Conservation (phyloP, 768 basidiomycete genomes). For the Lepiota venenata region DNA sequence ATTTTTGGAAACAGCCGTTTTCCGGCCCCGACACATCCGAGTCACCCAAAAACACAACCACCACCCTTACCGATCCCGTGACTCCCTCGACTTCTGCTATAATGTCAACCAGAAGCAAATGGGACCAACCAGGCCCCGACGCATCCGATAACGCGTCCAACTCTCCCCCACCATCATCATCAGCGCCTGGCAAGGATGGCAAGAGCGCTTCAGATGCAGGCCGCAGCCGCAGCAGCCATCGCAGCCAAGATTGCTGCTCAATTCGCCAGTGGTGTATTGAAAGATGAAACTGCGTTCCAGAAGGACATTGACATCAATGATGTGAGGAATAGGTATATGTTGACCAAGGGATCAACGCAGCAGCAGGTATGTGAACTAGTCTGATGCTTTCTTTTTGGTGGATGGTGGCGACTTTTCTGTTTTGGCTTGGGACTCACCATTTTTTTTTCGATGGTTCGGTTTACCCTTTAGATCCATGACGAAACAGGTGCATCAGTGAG, state of each 20-base stretch:
- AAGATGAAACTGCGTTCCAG: conserved; percentile 73
- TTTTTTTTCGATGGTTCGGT: neutral
- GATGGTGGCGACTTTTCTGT: neutral
- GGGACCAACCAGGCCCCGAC: conserved; percentile 59
- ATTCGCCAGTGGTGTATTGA: conserved; percentile 43
- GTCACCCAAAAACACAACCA: no score
- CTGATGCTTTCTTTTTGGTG: conserved; percentile 27
- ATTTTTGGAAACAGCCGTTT: no score
- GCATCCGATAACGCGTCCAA: conserved; percentile 29
- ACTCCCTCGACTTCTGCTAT: conserved; percentile 4
- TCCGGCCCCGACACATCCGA: no score
- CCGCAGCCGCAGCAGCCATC: conserved; percentile 64
- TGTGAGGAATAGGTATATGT: conserved; percentile 82
- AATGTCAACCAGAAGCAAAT: conserved; percentile 38
- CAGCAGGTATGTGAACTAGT: conserved; percentile 80
- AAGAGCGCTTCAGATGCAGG: conserved; percentile 59
- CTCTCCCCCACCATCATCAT: conserved; percentile 15
- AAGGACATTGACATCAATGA: conserved; percentile 94
- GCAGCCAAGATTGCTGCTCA: conserved; percentile 90
- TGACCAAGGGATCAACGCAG: conserved; percentile 88
- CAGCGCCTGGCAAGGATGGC: conserved; percentile 16
- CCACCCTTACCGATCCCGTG: conserved; percentile 17
- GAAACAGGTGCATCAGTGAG: conserved; percentile 86
- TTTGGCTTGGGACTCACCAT: neutral
- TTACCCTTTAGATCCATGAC: conserved; percentile 80